Conservation (phyloP, 441 rosid species). For the Macaranga tanarius region DNA sequence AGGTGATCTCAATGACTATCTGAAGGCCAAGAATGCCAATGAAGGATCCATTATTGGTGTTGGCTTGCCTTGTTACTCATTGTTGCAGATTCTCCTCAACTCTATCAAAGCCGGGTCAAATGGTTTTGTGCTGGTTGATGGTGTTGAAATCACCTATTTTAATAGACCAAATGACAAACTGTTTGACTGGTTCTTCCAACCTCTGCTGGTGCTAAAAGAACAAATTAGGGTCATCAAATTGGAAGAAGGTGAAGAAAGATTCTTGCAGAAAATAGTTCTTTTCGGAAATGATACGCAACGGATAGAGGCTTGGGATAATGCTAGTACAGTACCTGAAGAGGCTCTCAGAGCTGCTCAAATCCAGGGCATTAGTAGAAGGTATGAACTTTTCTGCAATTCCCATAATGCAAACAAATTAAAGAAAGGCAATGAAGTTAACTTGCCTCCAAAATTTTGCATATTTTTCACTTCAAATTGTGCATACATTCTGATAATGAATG, state of each 20-base stretch:
- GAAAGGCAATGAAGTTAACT: neutral
- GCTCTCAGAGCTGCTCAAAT: constrained; percentile 74
- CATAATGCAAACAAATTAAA: too few species aligned
- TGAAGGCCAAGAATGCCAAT: constrained; percentile 48
- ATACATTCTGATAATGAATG: neutral
- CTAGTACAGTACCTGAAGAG: constrained; percentile 43
- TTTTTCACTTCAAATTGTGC: neutral
- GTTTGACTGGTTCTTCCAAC: constrained; percentile 80
- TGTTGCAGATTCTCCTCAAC: constrained; percentile 51
- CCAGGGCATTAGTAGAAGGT: constrained; percentile 86
- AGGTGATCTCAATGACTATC: constrained; percentile 49
- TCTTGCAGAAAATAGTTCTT: constrained; percentile 60
- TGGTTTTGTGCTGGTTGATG: constrained; percentile 59
- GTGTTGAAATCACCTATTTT: constrained; percentile 55
- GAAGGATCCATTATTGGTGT: constrained; percentile 50
- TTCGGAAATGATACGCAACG: constrained; percentile 47
- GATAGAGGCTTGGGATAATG: constrained; percentile 63
- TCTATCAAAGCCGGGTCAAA: constrained; percentile 63
- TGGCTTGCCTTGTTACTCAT: constrained; percentile 64
- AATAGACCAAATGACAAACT: constrained; percentile 74
- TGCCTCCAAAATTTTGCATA: neutral
- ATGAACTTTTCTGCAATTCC: constrained; percentile 8
- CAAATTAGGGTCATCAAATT: constrained; percentile 59
- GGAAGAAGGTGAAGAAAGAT: constrained; percentile 55
- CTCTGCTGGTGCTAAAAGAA: constrained; percentile 69